Evolutionary conservation across 495 filamentous ascomycete genomes (phyloP).

Genomic region (Cairneyella variabilis): DNA sequence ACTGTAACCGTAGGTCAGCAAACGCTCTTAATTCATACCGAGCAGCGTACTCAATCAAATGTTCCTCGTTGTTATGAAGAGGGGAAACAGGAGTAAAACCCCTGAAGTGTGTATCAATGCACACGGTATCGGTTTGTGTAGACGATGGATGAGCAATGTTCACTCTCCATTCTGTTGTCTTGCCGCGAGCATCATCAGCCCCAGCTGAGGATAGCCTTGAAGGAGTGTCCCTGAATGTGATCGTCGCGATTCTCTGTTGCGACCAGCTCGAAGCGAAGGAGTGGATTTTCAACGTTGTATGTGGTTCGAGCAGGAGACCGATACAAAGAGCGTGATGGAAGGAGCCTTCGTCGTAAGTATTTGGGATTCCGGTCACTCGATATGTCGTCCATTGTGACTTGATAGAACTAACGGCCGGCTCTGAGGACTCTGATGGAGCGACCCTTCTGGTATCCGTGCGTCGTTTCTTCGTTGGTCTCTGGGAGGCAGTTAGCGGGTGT

Average conservation of each 20-base stretch:
- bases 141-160: constrained; percentile 9
- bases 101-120: constrained; percentile 7
- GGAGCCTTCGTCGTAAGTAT: constrained; percentile 9
- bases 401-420: not conserved
- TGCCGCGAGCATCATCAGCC: constrained; percentile 4
- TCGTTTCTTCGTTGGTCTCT: not conserved
- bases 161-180: constrained; percentile 6
- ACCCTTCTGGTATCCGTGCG: not conserved
- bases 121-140: constrained; percentile 1
- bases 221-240: constrained; percentile 8
- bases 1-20: not conserved
- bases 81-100: constrained; percentile 6
- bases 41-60: constrained; percentile 7
- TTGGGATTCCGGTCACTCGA: constrained; percentile 6
- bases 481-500: not conserved
- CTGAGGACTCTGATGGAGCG: not conserved
- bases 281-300: constrained; percentile 5
- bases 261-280: constrained; percentile 3
- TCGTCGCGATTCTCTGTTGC: constrained; percentile 10
- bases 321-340: constrained; percentile 4
- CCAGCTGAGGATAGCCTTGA: not conserved
- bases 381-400: constrained; percentile 6
- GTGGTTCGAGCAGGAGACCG: constrained; percentile 2
- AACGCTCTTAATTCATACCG: not conserved
- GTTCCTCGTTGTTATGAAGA: not conserved